Evolutionary conservation across 2,329 filamentous ascomycete species (phyloP).

Genomic region (Neurospora sp.): DNA sequence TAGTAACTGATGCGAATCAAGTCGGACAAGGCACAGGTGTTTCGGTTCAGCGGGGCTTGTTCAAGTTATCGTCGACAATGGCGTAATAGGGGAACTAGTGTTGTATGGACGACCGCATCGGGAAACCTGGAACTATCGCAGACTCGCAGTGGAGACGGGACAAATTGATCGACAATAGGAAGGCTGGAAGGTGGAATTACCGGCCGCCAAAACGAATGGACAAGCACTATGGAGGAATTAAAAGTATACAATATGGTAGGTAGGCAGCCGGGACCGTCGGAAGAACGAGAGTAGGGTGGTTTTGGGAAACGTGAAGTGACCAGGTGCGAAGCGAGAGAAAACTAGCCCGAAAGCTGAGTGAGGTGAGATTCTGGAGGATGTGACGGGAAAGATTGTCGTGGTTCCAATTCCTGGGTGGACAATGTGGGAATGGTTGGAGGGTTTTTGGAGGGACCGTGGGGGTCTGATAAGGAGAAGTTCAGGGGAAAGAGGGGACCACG

Average conservation of each 20-base stretch:
- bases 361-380: constrained; percentile 4
- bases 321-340: constrained; percentile 14
- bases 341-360: constrained; percentile 15
- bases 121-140: not conserved
- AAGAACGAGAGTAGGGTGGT: constrained; percentile 10
- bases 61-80: not conserved
- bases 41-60: not conserved
- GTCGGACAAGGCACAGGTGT: not conserved
- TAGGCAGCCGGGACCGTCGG: not conserved
- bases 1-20: not conserved
- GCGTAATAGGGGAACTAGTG: not conserved
- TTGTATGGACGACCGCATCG: not conserved
- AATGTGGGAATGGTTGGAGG: not conserved
- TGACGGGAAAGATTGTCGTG: not conserved
- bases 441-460: not conserved
- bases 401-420: not conserved
- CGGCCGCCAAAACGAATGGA: not conserved
- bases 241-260: not conserved
- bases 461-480: not conserved
- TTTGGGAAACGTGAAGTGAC: constrained; percentile 3
- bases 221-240: not conserved
- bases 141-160: not conserved
- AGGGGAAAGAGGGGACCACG: not conserved
- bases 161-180: not conserved
- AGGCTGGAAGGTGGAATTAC: not conserved